Base-by-base conservation (phyloP, 139 green algal species). In the Astrephomene gubernaculifera region DNA sequence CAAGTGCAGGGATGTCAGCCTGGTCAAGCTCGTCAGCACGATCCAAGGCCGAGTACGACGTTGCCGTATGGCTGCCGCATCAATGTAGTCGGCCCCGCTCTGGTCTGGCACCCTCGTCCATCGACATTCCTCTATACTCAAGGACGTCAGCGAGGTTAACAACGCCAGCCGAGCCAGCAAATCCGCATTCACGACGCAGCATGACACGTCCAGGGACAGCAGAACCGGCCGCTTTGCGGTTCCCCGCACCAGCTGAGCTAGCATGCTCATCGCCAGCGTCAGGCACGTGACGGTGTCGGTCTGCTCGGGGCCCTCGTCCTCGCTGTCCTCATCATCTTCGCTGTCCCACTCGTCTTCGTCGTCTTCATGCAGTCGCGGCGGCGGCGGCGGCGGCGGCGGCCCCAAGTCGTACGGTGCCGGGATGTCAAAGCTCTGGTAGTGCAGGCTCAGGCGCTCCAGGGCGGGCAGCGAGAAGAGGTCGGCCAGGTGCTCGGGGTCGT, bases 271-370 rank as follows among this genome's bases (percentile, higher is more conserved):
- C n/a, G n/a, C n/a, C n/a, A n/a, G n/a, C n/a, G n/a, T n/a, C n/a
- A n/a, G n/a, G n/a, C n/a, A n/a, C n/a, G n/a, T n/a, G n/a, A 61
- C 75, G 17, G 36, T 39, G 29, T 38, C 19, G 75, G n/a, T 60
- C 57, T 57, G 9, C 24, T 24, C 27, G 49, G 52, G 35, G 22
- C 49, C 54, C 7, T 24, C 27, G 35, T 33, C 38, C n/a, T n/a
- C n/a, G n/a, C n/a, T n/a, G n/a, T 25, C 68, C 68, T 19, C n/a
- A n/a, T n/a, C n/a, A n/a, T n/a, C 74, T 2, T 24, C 36, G 2
- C 63, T 60, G 43, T 83, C 76, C 14, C n/a, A n/a, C 60, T 83
- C 76, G 64, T 84, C 63, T 2, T 63, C 78, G 24, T n/a, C n/a
- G n/a, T n/a, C n/a, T n/a, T n/a, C n/a, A n/a, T n/a, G n/a, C n/a